Percentiles rank a stretch among this genome's conserved stretches.
Evolutionary conservation across 2,329 filamentous ascomycete species (phyloP).

Genomic region (Pyrenochaeta sp.): DNA sequence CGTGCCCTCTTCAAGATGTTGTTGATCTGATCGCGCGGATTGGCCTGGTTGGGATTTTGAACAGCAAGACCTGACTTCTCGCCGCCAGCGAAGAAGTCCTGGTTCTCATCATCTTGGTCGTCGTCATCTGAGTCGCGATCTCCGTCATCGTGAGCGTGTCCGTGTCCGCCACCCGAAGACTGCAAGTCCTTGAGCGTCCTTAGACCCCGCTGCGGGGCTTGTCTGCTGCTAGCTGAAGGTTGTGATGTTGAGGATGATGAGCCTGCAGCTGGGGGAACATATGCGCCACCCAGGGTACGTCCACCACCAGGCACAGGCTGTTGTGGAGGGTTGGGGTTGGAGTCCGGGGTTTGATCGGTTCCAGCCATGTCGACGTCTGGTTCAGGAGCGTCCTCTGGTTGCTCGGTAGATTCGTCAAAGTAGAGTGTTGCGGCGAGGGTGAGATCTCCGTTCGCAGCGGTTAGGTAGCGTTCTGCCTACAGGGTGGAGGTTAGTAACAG

Average conservation of each 20-base stretch:
- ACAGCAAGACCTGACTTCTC: conserved; percentile 82
- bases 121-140: conserved; percentile 68
- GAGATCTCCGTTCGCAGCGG: conserved; percentile 56
- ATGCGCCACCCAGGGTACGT: conserved; percentile 48
- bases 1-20: conserved; percentile 60
- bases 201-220: conserved; percentile 47
- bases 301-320: conserved; percentile 42
- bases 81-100: conserved; percentile 81
- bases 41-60: conserved; percentile 67
- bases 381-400: conserved; percentile 28
- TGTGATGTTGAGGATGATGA: conserved; percentile 39
- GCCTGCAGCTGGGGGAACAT: conserved; percentile 38
- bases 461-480: conserved; percentile 56
- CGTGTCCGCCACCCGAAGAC: conserved; percentile 47
- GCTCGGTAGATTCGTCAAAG: conserved; percentile 49
- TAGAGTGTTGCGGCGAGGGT: conserved; percentile 55
- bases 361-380: conserved; percentile 47
- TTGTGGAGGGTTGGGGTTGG: conserved; percentile 29
- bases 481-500: conserved; percentile 30
- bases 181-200: conserved; percentile 58
- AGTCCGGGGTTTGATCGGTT: conserved; percentile 35
- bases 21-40: conserved; percentile 59
- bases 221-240: conserved; percentile 29
- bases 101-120: conserved; percentile 65
- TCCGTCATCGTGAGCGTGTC: conserved; percentile 58